Conservation (phyloP, 179 eudicot genomes). For the Carnegiea gigantea region DNA sequence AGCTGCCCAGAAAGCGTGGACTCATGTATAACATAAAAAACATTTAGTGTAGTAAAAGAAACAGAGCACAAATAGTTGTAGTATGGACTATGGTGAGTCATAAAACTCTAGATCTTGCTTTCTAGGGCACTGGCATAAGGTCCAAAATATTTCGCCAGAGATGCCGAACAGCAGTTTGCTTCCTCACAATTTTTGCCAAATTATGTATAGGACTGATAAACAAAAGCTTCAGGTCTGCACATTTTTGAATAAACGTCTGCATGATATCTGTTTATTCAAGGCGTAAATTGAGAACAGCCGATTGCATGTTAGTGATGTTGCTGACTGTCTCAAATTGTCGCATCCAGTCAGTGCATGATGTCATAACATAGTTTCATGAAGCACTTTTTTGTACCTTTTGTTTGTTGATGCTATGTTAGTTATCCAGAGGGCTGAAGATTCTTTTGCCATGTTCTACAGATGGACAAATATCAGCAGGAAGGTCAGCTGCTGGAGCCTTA, state of each 20-base stretch:
- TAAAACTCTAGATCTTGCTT: no score
- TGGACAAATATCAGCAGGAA: constrained; percentile 96
- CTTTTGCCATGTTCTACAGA: constrained; percentile 38
- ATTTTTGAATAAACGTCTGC: no score
- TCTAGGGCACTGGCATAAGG: background rate
- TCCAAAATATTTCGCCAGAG: background rate
- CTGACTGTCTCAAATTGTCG: constrained; percentile 1
- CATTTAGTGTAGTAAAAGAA: no score
- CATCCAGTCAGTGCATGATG: background rate
- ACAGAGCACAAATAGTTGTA: no score
- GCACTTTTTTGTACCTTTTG: background rate
- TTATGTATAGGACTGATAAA: background rate
- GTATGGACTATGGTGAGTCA: no score
- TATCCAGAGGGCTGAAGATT: constrained; percentile 17
- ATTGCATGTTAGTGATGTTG: background rate
- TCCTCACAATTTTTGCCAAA: background rate
- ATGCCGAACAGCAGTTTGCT: background rate
- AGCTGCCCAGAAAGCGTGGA: no score
- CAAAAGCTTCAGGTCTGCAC: background rate
- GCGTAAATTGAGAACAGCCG: no score
- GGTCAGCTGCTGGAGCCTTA: constrained; percentile 93
- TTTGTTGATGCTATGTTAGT: constrained; percentile 13
- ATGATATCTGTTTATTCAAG: no score
- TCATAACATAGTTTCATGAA: background rate
- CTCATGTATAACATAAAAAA: no score